Evolutionary conservation across 148 eudicot species (phyloP).

Genomic region (Rhododendron ovatum): DNA sequence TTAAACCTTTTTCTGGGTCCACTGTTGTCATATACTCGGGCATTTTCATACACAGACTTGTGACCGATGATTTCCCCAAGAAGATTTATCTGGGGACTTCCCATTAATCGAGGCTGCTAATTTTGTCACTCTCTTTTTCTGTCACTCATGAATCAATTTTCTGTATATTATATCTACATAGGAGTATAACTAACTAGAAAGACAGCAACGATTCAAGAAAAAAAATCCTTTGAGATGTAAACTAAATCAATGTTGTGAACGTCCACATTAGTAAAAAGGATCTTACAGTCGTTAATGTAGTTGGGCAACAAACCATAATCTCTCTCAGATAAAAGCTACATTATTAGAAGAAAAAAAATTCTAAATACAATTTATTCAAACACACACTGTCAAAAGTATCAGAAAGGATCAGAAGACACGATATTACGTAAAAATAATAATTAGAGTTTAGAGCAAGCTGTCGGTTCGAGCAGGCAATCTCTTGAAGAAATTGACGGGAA

Average conservation of each 20-base stretch:
- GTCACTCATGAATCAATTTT: too few species aligned
- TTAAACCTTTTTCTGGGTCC: too few species aligned
- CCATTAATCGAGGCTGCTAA: too few species aligned
- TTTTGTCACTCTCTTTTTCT: too few species aligned
- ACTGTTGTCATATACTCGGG: too few species aligned
- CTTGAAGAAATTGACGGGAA: conserved; percentile 39
- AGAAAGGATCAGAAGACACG: neutral
- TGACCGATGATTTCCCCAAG: too few species aligned
- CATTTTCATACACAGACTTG: too few species aligned
- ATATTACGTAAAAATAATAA: too few species aligned
- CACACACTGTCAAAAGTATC: conserved; percentile 1
- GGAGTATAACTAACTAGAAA: too few species aligned
- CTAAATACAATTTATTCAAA: neutral
- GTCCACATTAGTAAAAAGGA: neutral
- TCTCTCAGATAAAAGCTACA: neutral
- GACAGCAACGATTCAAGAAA: too few species aligned
- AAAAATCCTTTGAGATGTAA: neutral
- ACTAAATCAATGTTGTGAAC: neutral
- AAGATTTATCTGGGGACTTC: too few species aligned
- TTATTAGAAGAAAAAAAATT: neutral
- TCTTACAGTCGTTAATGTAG: neutral
- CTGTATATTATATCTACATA: too few species aligned
- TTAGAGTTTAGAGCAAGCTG: conserved; percentile 23
- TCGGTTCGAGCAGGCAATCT: conserved; percentile 38
- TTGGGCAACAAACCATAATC: neutral